Evolutionary conservation across 495 filamentous ascomycete genomes (phyloP), one percentile per base, ranked within the genome.

Genomic region (Pseudoneurospora amorphoporcata): DNA sequence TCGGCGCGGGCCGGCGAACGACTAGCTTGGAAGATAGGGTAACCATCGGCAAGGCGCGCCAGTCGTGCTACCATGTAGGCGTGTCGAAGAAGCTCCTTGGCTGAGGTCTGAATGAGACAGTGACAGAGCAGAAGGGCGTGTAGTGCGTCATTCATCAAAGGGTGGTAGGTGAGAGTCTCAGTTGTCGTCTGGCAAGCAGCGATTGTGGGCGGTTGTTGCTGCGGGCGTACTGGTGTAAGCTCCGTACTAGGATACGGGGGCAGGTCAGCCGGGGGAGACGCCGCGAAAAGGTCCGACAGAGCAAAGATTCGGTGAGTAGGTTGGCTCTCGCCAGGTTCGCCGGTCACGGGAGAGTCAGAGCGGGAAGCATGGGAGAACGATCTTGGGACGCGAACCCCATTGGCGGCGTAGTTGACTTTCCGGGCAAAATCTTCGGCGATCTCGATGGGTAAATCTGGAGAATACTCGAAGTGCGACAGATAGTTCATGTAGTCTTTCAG

Each of bases 31-130:
- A 94, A 93, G 69, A 93, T 87, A 0, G 92, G 92, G 77, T 92
- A 93, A 17, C 92, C 92, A 78, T 94, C 91, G 70, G 89, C 88
- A 29, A 93, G 85, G 43, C 92, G 87, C 4, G 89, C 86, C 17
- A 94, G 87, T 1, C 92, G 88, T 23, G 91, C 90, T 8, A 90
- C 92, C 87, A 93, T 94, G 80, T 92, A 85, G 1, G 91, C 91
- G 76, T 94, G 90, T 42, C 92, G 90, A 69, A 88, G 87, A 39
- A 92, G 84, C 78, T 93, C 91, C 68, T 89, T 92, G 19, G 87
- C 80, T 0, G 91, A 89, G 2, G 92, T 94, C 78, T 93, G 92
- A 16, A 92, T 81, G 10, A 94, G 87, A 39, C 86, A 84, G 78
- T 94, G 92, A 74, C 88, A 89, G 58, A 94, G 84, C 29, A 94